These are phyloP conservation scores for Skeletonema costatum DNA, from an alignment of 108 stramenopile species.

Conservation along the genomic window DNA sequence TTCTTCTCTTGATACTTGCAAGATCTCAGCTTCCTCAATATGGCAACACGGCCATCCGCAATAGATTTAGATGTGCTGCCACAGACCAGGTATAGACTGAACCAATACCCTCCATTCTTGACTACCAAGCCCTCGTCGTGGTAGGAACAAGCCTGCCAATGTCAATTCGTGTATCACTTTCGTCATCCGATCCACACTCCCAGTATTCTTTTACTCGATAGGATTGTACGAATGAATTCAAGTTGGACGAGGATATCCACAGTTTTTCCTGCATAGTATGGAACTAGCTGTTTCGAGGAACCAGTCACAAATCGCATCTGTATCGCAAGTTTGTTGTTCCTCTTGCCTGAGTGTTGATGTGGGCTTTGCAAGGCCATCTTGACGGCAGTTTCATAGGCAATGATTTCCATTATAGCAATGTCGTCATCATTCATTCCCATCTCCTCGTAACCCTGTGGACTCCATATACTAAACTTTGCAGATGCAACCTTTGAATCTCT, in stretches of 20 bases:
- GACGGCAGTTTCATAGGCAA: conserved; percentile 30
- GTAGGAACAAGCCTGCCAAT: conserved; percentile 39
- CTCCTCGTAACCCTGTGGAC: background rate
- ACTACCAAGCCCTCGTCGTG: conserved; percentile 24
- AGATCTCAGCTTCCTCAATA: conserved; percentile 19
- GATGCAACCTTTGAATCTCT: background rate
- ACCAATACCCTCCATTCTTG: conserved; percentile 42
- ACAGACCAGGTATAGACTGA: conserved; percentile 39
- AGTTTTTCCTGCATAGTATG: conserved; percentile 33
- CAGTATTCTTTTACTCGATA: background rate
- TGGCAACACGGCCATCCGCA: conserved; percentile 21
- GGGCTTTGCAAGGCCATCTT: conserved; percentile 31
- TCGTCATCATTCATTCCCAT: conserved; percentile 47
- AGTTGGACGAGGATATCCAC: conserved; percentile 25
- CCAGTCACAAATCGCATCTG: conserved; percentile 11
- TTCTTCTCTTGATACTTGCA: conserved; percentile 41
- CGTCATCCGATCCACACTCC: conserved; percentile 2
- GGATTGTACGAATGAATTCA: conserved; percentile 18
- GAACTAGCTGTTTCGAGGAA: conserved; percentile 19
- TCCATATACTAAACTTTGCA: background rate
- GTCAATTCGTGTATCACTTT: conserved; percentile 27
- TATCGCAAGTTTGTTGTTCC: background rate
- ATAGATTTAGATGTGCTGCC: conserved; percentile 42
- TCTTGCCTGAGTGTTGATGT: background rate
- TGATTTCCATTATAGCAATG: conserved; percentile 48